Evolutionary conservation across 1,284 basidiomycete genomes (phyloP), one percentile per base, ranked within the genome.

Genomic region (Fomitiporia mediterranea): DNA sequence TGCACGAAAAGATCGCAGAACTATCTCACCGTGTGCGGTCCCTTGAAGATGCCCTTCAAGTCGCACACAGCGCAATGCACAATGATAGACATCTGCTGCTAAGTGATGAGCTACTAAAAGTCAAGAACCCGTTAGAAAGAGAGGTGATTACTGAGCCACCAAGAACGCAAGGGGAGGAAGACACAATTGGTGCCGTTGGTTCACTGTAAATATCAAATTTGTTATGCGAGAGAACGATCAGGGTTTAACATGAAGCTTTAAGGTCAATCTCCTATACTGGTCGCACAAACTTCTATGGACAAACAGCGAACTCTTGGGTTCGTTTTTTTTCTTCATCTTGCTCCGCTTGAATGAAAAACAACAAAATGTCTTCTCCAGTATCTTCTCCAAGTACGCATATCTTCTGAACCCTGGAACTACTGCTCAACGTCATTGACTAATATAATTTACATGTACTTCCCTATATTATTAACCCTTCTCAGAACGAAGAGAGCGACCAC

Each of bases 231-330:
- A 21, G 39, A 19, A 39, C 44, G 15, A 34, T 37, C 25, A 39
- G 35, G 21, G 19, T n/a, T 42, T 51, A 35, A 51, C 25, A n/a
- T 56, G 30, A 44, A n/a, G 21, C 62, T 57, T 43, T 23, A 58
- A 84, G 83, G 59, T 81, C 80, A 35, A 80, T 85, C 57, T 80
- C 81, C 8, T 76, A 80, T 57, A 75, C 74, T 27, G 84, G 83
- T 25, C 76, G 78, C 42, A 77, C 81, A 3, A 82, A 79, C 46
- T 86, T 85, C 67, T 85, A 79, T 64, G 84, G 84, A 23, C 74
- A 74, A 54, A 77, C 82, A 32, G 83, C 84, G 21, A 85, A 82
- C 65, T 79, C 83, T 56, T 84, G 82, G 79, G 83, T 86, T 69
- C 62, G 82, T 67, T 35, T 28, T 28, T 27, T 13, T 38, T 44